Percentiles rank a stretch among this genome's conserved stretches.
phyloP scores from a whole-genome alignment of 2,329 filamentous ascomycete species.

The Colletotrichum brevisporum region DNA sequence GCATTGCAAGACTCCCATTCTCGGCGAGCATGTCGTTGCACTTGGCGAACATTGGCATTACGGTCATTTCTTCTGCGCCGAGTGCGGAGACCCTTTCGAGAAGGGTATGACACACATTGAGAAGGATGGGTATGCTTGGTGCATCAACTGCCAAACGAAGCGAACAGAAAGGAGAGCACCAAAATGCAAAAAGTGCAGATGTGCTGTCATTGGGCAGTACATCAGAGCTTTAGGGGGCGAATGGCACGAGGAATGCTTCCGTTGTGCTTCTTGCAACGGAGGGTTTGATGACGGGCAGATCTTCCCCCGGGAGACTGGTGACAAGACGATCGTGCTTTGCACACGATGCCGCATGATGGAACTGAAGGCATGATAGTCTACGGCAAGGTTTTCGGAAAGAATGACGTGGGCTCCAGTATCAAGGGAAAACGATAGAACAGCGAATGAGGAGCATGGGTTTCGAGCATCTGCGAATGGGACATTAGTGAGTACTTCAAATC shows the following conservation, averaged over 20 bases:
- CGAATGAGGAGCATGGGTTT: neutral
- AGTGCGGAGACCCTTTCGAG: conserved; percentile 96
- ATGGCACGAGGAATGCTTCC: conserved; percentile 95
- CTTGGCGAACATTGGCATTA: conserved; percentile 97
- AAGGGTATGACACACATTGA: conserved; percentile 82
- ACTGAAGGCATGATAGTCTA: conserved; percentile 64
- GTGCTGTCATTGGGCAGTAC: conserved; percentile 89
- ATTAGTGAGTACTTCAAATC: neutral
- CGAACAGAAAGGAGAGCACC: conserved; percentile 89
- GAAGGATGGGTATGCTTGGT: conserved; percentile 98
- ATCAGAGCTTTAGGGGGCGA: conserved; percentile 90
- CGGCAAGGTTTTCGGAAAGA: neutral
- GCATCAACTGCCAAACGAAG: conserved; percentile 91
- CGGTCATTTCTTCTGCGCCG: conserved; percentile 98
- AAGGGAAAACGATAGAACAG: no score
- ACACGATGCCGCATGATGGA: conserved; percentile 72
- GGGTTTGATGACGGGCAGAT: conserved; percentile 76
- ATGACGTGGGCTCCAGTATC: neutral
- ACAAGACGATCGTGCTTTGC: conserved; percentile 65
- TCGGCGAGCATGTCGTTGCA: conserved; percentile 93
- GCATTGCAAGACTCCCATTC: conserved; percentile 95
- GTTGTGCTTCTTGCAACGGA: conserved; percentile 75
- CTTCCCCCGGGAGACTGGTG: conserved; percentile 66
- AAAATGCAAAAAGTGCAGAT: conserved; percentile 88
- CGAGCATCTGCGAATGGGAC: neutral